phyloP scores from a whole-genome alignment of 2,329 filamentous ascomycete genomes.

The Xylaria sp. region DNA sequence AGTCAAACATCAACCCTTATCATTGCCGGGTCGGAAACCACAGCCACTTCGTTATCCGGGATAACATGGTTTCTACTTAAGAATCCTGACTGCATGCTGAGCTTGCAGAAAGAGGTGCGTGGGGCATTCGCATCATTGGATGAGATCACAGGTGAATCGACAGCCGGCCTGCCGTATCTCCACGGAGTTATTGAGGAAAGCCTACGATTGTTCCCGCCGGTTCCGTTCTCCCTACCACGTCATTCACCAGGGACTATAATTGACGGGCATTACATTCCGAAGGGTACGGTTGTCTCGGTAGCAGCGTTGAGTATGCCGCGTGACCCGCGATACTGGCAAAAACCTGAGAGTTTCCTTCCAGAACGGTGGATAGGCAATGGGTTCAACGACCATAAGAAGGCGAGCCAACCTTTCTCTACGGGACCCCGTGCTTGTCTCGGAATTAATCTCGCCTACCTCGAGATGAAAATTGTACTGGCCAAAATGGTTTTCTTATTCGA shows the following conservation, averaged over 20 bases:
- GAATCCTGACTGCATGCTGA: constrained; percentile 50
- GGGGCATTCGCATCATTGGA: constrained; percentile 51
- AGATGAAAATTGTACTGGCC: constrained; percentile 52
- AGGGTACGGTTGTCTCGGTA: constrained; percentile 34
- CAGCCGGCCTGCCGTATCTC: background rate
- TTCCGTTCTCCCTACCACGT: constrained; percentile 41
- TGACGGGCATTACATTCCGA: constrained; percentile 38
- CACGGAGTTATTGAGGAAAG: constrained; percentile 13
- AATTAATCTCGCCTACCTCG: constrained; percentile 50
- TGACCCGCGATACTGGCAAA: constrained; percentile 35
- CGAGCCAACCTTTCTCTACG: constrained; percentile 41
- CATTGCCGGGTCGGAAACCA: constrained; percentile 60
- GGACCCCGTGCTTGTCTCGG: constrained; percentile 43
- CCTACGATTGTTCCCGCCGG: background rate
- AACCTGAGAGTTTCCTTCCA: constrained; percentile 39
- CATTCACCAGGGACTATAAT: constrained; percentile 33
- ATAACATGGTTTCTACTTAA: constrained; percentile 52
- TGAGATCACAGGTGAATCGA: constrained; percentile 43
- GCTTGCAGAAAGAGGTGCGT: constrained; percentile 55
- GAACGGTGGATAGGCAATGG: constrained; percentile 41
- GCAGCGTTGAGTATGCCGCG: constrained; percentile 14
- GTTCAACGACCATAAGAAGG: constrained; percentile 36
- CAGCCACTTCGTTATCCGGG: constrained; percentile 54
- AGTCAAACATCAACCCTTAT: constrained; percentile 48
- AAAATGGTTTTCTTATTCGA: constrained; percentile 53